phyloP scores from a whole-genome alignment of 2,329 filamentous ascomycete species.

The Endoconidiophora laricicola region DNA sequence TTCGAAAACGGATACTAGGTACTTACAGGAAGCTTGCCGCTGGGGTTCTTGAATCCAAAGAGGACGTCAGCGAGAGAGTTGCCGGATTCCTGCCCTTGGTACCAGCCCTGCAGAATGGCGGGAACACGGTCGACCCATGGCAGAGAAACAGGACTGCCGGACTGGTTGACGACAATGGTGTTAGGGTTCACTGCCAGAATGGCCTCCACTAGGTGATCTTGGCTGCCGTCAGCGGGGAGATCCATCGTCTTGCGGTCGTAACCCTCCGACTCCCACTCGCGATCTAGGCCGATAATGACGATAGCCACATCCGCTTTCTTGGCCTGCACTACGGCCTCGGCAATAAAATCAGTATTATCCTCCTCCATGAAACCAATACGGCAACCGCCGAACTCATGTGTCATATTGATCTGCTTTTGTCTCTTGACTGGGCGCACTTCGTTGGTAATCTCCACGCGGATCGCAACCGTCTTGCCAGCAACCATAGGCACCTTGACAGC shows the following conservation, averaged over 20 bases:
- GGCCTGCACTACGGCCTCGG: slow-evolving; percentile 46
- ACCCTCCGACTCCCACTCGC: slow-evolving; percentile 61
- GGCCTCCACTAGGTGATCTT: slow-evolving; percentile 47
- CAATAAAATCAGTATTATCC: slow-evolving; percentile 43
- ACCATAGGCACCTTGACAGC: slow-evolving; percentile 43
- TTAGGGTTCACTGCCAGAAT: slow-evolving; percentile 45
- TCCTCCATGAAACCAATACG: slow-evolving; percentile 55
- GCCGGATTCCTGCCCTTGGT: slow-evolving; percentile 54
- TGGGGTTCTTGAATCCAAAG: slow-evolving; percentile 46
- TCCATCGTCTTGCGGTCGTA: slow-evolving; percentile 60
- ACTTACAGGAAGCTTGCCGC: slow-evolving; percentile 47
- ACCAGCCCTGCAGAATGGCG: slow-evolving; percentile 59
- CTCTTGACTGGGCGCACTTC: slow-evolving; percentile 46
- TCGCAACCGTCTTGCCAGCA: slow-evolving; percentile 40
- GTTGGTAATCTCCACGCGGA: slow-evolving; percentile 49
- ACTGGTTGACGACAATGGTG: slow-evolving; percentile 53
- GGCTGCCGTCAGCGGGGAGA: slow-evolving; percentile 40
- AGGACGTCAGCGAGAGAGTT: slow-evolving; percentile 53
- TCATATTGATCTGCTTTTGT: slow-evolving; percentile 37
- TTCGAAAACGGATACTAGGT: background rate
- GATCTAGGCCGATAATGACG: slow-evolving; percentile 51
- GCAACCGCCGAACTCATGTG: slow-evolving; percentile 53
- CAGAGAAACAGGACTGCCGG: slow-evolving; percentile 52
- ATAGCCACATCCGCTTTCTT: slow-evolving; percentile 48
- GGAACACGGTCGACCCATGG: slow-evolving; percentile 51